Evolutionary conservation across 306 rosid species (phyloP), one percentile per base, ranked within the genome.

Genomic region (Lagenaria siceraria): DNA sequence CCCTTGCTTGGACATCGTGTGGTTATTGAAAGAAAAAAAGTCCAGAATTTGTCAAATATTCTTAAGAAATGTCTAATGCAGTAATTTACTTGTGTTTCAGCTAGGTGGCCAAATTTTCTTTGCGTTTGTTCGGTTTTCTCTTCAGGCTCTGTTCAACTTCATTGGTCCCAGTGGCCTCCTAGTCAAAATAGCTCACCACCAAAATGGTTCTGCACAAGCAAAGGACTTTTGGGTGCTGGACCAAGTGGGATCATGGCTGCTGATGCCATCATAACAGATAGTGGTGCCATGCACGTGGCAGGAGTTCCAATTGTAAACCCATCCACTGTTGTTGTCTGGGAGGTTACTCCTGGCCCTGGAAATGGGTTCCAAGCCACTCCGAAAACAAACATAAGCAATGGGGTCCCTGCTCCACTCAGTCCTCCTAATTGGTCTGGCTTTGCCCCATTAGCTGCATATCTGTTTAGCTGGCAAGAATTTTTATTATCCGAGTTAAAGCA

Each of bases 171-270:
- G 82, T 90, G 97, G 97, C 97, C 97, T 81, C 89, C 91, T 85
- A 86, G 80, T 90, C 92, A 89, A 84, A 89, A 79, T 81, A 85
- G 83, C 73, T 60, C 88, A 70, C 80, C 85, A 29, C 85, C 93
- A 14, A 95, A 88, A 79, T 95, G 99, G 99, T 95, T 95, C 81
- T 83, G 84, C 84, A 92, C 99, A n/a, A 95, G 99, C 85, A 92
- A 92, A 85, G 99, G 99, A 72, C 92, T 89, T 60, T 82, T 95
- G 83, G 99, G 99, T 66, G 96, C 97, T 75, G 99, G 97, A 81
- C 99, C 99, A 58, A 95, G 99, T 84, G 99, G 99, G 74, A 95
- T 95, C 75, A 92, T 95, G 97, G 97, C 96, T 59, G 99, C 97
- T 80, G 99, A 95, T 86, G 99, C 96, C 68, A 95, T 95, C 82